These are phyloP conservation scores for Aspergillus floridensis DNA, from an alignment of 2,329 filamentous ascomycete species.

Conservation along the genomic window DNA sequence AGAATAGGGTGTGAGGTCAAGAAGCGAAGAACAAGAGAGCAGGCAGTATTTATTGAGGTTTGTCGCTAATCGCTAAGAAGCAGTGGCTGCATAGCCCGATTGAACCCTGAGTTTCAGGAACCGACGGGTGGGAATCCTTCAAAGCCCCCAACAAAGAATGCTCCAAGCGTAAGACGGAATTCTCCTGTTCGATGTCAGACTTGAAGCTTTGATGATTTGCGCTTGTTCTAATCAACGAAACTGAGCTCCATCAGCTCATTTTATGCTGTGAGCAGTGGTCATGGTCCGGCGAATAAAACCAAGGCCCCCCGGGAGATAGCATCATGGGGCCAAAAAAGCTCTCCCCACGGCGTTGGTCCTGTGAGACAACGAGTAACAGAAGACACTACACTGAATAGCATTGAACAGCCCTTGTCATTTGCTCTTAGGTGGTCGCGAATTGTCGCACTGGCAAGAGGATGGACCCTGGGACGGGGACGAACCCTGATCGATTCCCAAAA, in stretches of 20 bases:
- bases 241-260: background rate
- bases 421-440: background rate
- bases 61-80: background rate
- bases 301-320: background rate
- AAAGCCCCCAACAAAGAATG: background rate
- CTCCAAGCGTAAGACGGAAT: background rate
- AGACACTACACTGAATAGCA: background rate
- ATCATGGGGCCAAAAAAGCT: slow-evolving; percentile 2
- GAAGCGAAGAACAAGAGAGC: background rate
- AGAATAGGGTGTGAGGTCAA: too few species aligned
- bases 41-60: background rate
- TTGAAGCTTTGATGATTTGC: background rate
- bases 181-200: background rate
- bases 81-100: background rate
- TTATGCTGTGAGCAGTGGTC: background rate
- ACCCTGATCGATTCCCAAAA: background rate
- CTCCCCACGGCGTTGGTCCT: background rate
- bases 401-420: background rate
- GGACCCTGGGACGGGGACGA: background rate
- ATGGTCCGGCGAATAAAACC: background rate
- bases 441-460: background rate
- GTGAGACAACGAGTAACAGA: background rate
- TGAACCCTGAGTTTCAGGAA: background rate
- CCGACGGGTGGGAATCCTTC: background rate
- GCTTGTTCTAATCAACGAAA: background rate